Evolutionary conservation across 2,329 filamentous ascomycete species (phyloP), one percentile per base, ranked within the genome.

Genomic region (Xylaria multiplex): DNA sequence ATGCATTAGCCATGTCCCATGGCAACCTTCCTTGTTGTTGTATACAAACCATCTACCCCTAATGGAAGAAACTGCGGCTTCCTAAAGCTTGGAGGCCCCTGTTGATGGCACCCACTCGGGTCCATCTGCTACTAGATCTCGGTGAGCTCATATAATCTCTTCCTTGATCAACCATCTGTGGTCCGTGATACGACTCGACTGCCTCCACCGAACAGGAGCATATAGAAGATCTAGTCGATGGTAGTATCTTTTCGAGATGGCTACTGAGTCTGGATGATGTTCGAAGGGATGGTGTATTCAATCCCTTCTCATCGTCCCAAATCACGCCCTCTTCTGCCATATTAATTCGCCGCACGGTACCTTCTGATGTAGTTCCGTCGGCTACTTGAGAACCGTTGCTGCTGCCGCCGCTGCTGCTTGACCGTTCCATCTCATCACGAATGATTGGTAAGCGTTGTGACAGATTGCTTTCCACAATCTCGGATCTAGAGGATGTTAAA

Each of bases 11-110:
- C 62, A 30, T 59, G 19, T 53, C 13, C 46, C 57, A 46, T 42
- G 49, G 43, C 45, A 32, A 42, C 48, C 16, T 35, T 42, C 35
- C 40, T 22, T 14, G n/a, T 22, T 14, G n/a, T n/a, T 24, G 40
- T 68, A 65, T 56, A 62, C 53, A 64, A 64, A 59, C 65, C 67
- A 66, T 68, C 52, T 65, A 65, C 70, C 61, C 63, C 74, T 73
- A 84, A 58, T 80, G 80, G 71, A 85, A 84, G 60, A 84, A 76
- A 61, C 77, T 82, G 46, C 81, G 80, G 60, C 83, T 76, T 8
- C 81, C 78, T 63, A 80, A 78, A 19, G 79, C 76, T 70, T 80
- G 74, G 30, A 78, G 71, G 13, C 79, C 78, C 49, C 76, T 77
- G 68, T 80, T 81, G 60, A 79, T 72, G 37, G 72, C 72, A 7